These are phyloP conservation scores for Tricladium varicosporioides DNA, from an alignment of 2,329 filamentous ascomycete genomes.

Conservation along the genomic window DNA sequence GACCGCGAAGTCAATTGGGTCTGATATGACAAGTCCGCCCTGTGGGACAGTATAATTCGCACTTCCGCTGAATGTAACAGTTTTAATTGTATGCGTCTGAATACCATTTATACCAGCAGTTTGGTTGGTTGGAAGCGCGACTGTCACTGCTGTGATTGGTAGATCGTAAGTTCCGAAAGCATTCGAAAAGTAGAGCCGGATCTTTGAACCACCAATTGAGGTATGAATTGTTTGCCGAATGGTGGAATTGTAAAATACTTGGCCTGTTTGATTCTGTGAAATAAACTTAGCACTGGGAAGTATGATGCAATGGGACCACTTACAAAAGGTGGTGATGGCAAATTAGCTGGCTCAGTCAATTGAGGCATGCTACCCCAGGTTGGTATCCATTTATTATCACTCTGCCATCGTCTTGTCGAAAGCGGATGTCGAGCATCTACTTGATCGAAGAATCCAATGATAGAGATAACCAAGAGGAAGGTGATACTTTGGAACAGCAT, in stretches of 20 bases:
- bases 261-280: conserved; percentile 36
- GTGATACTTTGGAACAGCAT: conserved; percentile 2
- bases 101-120: conserved; percentile 53
- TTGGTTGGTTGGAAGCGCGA: conserved; percentile 54
- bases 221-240: conserved; percentile 65
- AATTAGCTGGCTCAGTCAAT: conserved; percentile 58
- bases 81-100: conserved; percentile 48
- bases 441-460: neutral
- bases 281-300: neutral
- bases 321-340: conserved; percentile 60
- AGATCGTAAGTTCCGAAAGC: conserved; percentile 60
- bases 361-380: conserved; percentile 68
- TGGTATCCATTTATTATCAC: conserved; percentile 21
- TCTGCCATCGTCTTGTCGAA: neutral
- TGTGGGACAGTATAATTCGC: conserved; percentile 50
- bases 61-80: conserved; percentile 57
- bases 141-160: conserved; percentile 55
- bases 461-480: neutral
- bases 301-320: conserved; percentile 23
- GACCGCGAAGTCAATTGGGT: conserved; percentile 56
- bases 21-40: conserved; percentile 58
- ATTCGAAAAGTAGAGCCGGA: conserved; percentile 65
- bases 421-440: conserved; percentile 1
- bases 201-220: conserved; percentile 52
- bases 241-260: conserved; percentile 60